Percentiles rank a stretch among this genome's conserved stretches.
Evolutionary conservation across 1,284 basidiomycete species (phyloP).

Genomic region (Stereum hirsutum): DNA sequence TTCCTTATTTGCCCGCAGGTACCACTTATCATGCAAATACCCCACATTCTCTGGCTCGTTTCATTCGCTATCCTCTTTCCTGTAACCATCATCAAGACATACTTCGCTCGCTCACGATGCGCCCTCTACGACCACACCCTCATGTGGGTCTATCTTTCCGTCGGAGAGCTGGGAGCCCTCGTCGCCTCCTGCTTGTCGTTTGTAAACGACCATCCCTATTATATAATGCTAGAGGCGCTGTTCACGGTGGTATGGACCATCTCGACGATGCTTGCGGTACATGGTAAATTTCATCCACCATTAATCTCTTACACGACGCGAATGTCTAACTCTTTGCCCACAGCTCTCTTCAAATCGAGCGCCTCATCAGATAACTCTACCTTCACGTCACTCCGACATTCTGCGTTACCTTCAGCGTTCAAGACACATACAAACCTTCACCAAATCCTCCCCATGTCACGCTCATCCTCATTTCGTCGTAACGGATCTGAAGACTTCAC

Average conservation of each 20-base stretch:
- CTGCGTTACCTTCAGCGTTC: neutral
- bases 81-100: no score
- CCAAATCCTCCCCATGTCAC: neutral
- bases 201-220: neutral
- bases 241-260: conserved; percentile 9
- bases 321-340: neutral
- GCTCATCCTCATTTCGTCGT: neutral
- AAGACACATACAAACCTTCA: no score
- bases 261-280: conserved; percentile 9
- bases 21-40: no score
- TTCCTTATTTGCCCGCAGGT: no score
- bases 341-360: conserved; percentile 6
- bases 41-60: no score
- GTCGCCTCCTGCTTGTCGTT: neutral
- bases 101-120: no score
- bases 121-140: no score
- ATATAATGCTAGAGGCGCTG: conserved; percentile 3
- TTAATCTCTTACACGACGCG: neutral
- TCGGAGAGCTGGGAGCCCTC: neutral
- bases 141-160: neutral
- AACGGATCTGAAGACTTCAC: neutral
- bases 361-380: neutral
- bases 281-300: conserved; percentile 6
- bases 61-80: neutral
- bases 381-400: neutral